phyloP scores from a whole-genome alignment of 352 stramenopile species.

The Globisporangium paroecandrum region DNA sequence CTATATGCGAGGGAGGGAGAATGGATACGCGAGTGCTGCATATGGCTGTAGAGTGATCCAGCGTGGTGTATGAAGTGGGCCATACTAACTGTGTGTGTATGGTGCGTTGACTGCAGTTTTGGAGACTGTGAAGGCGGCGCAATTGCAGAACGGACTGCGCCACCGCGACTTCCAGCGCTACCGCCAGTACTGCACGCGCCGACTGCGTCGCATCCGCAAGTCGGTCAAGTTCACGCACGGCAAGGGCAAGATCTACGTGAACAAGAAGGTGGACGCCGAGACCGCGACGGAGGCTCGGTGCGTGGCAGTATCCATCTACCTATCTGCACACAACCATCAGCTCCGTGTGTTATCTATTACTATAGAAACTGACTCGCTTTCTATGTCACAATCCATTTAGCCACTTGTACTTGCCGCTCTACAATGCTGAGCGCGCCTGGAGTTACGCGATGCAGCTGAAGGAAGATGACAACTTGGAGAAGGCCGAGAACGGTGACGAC shows the following conservation, averaged over 20 bases:
- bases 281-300: slow-evolving; percentile 60
- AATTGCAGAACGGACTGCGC: slow-evolving; percentile 88
- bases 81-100: not conserved
- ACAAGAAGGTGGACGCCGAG: slow-evolving; percentile 85
- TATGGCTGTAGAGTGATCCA: not conserved
- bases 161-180: slow-evolving; percentile 91
- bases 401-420: slow-evolving; percentile 84
- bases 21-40: not conserved
- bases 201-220: slow-evolving; percentile 85
- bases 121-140: slow-evolving; percentile 86
- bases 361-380: slow-evolving; percentile 3
- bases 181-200: slow-evolving; percentile 87
- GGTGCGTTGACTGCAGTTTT: slow-evolving; percentile 37
- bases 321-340: not conserved
- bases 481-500: slow-evolving; percentile 80
- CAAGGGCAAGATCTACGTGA: slow-evolving; percentile 80
- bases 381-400: slow-evolving; percentile 13
- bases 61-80: not conserved
- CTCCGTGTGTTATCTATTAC: not conserved
- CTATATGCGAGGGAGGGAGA: not conserved
- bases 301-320: slow-evolving; percentile 3
- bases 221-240: slow-evolving; percentile 86
- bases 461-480: slow-evolving; percentile 83
- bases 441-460: slow-evolving; percentile 91
- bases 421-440: slow-evolving; percentile 90